Base-by-base conservation (phyloP, 768 basidiomycete genomes). In the Hypholoma sublateritium region DNA sequence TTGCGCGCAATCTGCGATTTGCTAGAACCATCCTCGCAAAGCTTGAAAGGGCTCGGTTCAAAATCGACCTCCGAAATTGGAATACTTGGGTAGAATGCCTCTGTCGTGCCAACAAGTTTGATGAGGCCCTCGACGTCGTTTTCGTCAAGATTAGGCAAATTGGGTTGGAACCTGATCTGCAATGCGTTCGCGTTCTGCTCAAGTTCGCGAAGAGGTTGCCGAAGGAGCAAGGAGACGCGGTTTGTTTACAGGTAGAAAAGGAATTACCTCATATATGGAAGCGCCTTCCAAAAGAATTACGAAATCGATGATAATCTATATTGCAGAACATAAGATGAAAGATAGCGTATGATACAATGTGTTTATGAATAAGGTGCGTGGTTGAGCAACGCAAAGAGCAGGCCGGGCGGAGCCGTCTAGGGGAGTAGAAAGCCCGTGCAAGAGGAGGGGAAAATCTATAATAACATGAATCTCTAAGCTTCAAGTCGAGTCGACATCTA, bases 71-170 rank as follows among this genome's bases (percentile, higher is more conserved):
- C 58, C 81, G 83, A 50, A 88, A 90, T 65, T 94, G 93, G 91
- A 85, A 90, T 56, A 79, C 85, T 0, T 92, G 86, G 77, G 69
- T 97, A 17, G 94, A 97, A 70, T 92, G 89, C 66, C 79, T 96
- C n/a, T 92, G 91, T 64, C 81, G 93, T 21, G 67, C 84, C 46
- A 81, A 84, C 8, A 75, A 77, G 63, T 62, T 92, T 32, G 80
- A 85, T 19, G 87, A 90, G 21, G 95, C 92, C 1, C 67, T 85
- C 42, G 79, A 80, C 65, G 74, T 83, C 16, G 77, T 87, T 17
- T 86, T 87, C 57, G 50, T 80, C 56, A 82, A 87, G 59, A 92
- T 95, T 87, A 77, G 76, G 19, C 73, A 77, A 54, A 56, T 69
- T 3, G 77, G 74, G 5, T 69, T 82, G 11, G 64, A 72, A 42